phyloP scores from a whole-genome alignment of 2,329 filamentous ascomycete genomes.

The Alternaria metachromatica region DNA sequence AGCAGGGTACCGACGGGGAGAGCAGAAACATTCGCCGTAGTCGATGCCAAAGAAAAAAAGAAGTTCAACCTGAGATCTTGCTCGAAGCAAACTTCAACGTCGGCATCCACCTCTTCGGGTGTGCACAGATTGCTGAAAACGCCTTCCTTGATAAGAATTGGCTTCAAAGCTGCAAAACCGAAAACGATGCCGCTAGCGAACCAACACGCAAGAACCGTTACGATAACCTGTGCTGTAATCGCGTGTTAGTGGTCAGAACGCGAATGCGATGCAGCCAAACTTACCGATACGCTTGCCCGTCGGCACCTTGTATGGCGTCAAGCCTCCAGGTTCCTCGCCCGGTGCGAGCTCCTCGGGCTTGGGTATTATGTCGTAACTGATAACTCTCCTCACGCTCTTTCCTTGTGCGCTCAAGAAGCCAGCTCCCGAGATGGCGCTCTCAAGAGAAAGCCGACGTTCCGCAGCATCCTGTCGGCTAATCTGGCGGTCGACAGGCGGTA shows the following conservation, averaged over 20 bases:
- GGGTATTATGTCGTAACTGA: conserved; percentile 59
- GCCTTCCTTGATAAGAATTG: conserved; percentile 48
- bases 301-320: conserved; percentile 59
- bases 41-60: conserved; percentile 48
- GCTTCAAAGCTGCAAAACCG: conserved; percentile 51
- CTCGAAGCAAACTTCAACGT: conserved; percentile 47
- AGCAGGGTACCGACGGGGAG: conserved; percentile 46
- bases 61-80: conserved; percentile 50
- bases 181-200: conserved; percentile 52
- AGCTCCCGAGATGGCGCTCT: conserved; percentile 32
- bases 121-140: conserved; percentile 48
- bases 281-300: conserved; percentile 42
- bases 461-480: conserved; percentile 35
- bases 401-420: conserved; percentile 27
- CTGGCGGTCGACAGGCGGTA: conserved; percentile 44
- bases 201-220: conserved; percentile 47
- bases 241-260: conserved; percentile 12
- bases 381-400: conserved; percentile 48
- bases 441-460: conserved; percentile 40
- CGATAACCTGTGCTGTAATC: conserved; percentile 41
- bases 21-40: conserved; percentile 49
- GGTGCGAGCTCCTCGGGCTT: conserved; percentile 42
- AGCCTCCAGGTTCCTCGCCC: conserved; percentile 52
- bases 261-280: conserved; percentile 20
- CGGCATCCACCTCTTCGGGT: conserved; percentile 40